Evolutionary conservation across 73 alveolate genomes (phyloP), one percentile per base, ranked within the genome.

Genomic region (Blepharisma japonicum): DNA sequence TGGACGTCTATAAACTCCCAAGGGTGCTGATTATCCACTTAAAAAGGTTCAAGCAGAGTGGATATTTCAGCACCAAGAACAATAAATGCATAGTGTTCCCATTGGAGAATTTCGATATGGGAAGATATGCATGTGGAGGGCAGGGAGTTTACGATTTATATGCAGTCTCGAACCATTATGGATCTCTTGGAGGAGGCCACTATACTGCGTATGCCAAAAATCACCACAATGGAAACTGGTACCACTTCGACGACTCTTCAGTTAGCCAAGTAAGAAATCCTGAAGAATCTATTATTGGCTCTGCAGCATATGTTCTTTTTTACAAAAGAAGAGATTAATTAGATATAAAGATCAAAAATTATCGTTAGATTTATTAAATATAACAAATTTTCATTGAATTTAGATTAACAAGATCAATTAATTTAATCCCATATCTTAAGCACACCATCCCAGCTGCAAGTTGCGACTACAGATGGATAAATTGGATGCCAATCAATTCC

Each of bases 401-500:
- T 61, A 61, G 8, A 61, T 9, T 61, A 9, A 9, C 8, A 61
- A 61, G n/a, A n/a, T n/a, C n/a, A n/a, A n/a, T n/a, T n/a, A n/a
- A n/a, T n/a, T n/a, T 95, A 94, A 89, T 96, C 98, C 99, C 99
- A 96, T 47, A 94, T 87, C 81, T 96, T 96, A 50, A 96, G 91
- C 53, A 94, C 90, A 48, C 98, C 99, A 92, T 95, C 99, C 99
- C 98, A 96, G 6, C 98, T 93, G 80, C 98, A 90, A 72, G 98
- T 96, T 45, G 98, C 99, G 5, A 96, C 97, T 67, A 90, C 85
- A 68, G 94, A 83, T 39, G 98, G 96, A 68, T 88, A 95, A 25
- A 96, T 80, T 49, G 99, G 99, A 87, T 96, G 98, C 99, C 98
- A 96, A 74, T 91, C 90, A n/a, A 92, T 95, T 77, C 95, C 99